Base-by-base conservation (phyloP, 257 asterid species). In the Salvia splendens region DNA sequence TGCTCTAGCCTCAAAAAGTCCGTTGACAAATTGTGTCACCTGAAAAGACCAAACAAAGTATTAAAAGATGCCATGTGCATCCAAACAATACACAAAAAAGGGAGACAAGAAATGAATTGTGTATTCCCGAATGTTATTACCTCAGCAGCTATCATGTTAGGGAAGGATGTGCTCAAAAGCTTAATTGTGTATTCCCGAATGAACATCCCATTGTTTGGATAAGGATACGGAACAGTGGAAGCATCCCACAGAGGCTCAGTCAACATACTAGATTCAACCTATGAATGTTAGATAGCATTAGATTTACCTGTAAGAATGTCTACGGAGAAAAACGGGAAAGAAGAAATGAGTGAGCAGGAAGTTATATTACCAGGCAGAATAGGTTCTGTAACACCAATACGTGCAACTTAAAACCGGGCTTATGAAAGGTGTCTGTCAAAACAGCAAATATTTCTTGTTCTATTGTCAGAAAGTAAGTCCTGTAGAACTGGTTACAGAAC, bases 391-490 rank as follows among this genome's bases (percentile, higher is more conserved):
- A 84, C 74, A 90, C 87, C 60, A 88, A 76, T 15, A 93, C 96
- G 60, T 93, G 99, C 83, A 93, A 72, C 76, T 93, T 93, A 84
- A 93, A 93, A 71, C 99, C 99, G 10, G 97, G 99, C 75, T 90
- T 93, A 64, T 93, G 99, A 75, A 93, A 90, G 42, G 99, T 86
- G 74, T 93, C 99, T 0, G 96, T 86, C 78, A 90, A 78, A 71
- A 93, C 99, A 58, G 92, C 96, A 73, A 93, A 93, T 14, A 86
- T 88, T 77, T 93, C 97, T 90, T 93, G 99, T 76, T 90, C 99
- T 60, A 93, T 93, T 52, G 83, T 83, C 84, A 85, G 73, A 75
- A 82, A 87, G 75, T 93, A 90, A 28, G 92, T 84, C 81, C 87
- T 77, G 77, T 77, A 88, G 88, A 93, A 93, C 78, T 88, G 96